These are phyloP conservation scores for Cenchrus purpureus DNA, from an alignment of 176 grass and related monocot species.

Conservation along the genomic window DNA sequence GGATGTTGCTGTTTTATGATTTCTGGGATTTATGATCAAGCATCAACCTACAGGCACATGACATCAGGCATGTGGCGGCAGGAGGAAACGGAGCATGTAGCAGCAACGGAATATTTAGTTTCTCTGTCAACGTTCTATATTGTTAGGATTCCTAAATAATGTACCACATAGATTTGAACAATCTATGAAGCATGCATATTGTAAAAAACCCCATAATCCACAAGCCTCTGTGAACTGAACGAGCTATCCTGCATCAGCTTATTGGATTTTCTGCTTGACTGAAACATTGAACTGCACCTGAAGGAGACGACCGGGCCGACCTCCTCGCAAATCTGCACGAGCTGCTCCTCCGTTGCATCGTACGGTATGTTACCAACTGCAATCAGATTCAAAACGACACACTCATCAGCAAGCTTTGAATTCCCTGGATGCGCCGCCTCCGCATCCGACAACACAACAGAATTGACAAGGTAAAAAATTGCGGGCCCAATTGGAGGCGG, in stretches of 20 bases:
- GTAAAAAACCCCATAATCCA: background rate
- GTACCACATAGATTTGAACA: no score
- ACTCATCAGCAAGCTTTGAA: constrained; percentile 12
- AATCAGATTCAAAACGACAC: background rate
- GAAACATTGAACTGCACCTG: constrained; percentile 55
- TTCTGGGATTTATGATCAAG: background rate
- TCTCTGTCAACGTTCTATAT: background rate
- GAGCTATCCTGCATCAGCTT: background rate
- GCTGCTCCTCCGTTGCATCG: constrained; percentile 91
- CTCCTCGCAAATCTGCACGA: constrained; percentile 94
- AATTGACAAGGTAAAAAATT: background rate
- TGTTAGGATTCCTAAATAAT: background rate
- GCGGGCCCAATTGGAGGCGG: background rate
- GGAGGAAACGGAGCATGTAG: background rate
- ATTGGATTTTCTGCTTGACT: constrained; percentile 1
- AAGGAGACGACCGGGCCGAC: constrained; percentile 93
- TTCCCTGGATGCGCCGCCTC: no score
- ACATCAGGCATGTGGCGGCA: background rate
- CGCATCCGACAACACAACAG: background rate
- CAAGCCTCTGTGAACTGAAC: background rate
- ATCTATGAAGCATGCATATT: background rate
- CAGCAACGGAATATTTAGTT: background rate
- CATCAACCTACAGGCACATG: background rate
- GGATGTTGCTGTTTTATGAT: background rate
- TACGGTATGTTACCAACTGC: constrained; percentile 97